Conservation (phyloP, 371 early-diverging fungal genomes). For the Mucor indicus region DNA sequence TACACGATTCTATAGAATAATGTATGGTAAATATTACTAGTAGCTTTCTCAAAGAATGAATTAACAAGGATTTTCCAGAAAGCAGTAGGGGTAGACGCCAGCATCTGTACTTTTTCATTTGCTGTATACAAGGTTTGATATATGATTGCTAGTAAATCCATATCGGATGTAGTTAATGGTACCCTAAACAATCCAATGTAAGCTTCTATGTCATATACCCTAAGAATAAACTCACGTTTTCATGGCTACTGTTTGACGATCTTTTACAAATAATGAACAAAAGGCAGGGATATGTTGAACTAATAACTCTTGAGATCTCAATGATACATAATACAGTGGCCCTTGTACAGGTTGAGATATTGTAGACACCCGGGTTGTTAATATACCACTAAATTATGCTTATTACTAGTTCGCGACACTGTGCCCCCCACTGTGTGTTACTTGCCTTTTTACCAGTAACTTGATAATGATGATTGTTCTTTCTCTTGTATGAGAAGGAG, state of each 20-base stretch:
- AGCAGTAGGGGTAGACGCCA: constrained; percentile 27
- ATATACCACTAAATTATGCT: constrained; percentile 26
- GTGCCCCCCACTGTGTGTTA: too few relatives aligned
- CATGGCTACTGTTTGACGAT: constrained; percentile 14
- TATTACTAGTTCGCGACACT: too few relatives aligned
- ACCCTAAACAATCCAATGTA: constrained; percentile 3
- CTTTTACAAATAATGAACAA: constrained; percentile 25
- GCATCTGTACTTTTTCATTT: constrained; percentile 22
- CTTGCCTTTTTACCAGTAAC: constrained; percentile 28
- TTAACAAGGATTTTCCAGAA: constrained; percentile 44
- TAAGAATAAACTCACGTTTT: constrained; percentile 19
- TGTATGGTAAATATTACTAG: constrained; percentile 42
- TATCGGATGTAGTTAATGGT: constrained; percentile 28
- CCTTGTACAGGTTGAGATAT: constrained; percentile 33
- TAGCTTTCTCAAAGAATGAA: constrained; percentile 40
- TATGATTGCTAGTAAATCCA: constrained; percentile 36
- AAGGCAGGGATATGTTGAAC: constrained; percentile 21
- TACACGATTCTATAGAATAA: constrained; percentile 38
- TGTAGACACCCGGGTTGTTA: constrained; percentile 27
- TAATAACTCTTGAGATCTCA: constrained; percentile 24
- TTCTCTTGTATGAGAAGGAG: constrained; percentile 18
- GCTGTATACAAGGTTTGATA: constrained; percentile 28
- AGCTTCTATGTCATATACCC: neutral
- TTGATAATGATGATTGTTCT: constrained; percentile 25
- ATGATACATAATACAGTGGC: constrained; percentile 30